A percentile compares a stretch with the other conserved stretches of the same genome.
Conservation (phyloP, 2,329 filamentous ascomycete species). For the Monosporascus cannonballus region DNA sequence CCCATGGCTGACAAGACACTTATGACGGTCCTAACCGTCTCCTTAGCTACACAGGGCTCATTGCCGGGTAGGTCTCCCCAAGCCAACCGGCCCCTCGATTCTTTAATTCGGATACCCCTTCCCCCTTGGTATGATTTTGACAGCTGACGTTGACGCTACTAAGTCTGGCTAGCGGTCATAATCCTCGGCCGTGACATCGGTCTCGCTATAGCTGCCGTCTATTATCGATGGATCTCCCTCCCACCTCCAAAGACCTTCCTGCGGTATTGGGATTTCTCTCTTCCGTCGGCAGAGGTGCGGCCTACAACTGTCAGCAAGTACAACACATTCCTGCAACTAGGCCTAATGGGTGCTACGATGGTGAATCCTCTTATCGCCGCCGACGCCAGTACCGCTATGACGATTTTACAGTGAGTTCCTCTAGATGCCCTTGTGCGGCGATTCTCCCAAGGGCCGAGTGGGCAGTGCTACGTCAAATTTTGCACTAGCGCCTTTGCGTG, state of each 20-base stretch:
- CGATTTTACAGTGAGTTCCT: constrained; percentile 55
- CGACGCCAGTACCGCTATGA: constrained; percentile 49
- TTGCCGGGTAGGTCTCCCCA: constrained; percentile 60
- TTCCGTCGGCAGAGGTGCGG: constrained; percentile 79
- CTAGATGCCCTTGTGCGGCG: neutral
- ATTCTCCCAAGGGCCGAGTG: too few relatives aligned
- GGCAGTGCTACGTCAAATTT: too few relatives aligned
- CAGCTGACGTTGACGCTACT: neutral
- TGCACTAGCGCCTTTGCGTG: neutral
- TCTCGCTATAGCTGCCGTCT: constrained; percentile 79
- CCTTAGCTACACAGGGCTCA: constrained; percentile 73
- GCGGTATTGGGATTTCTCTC: constrained; percentile 94
- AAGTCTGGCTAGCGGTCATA: constrained; percentile 80
- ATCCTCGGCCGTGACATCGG: constrained; percentile 86
- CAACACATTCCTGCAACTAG: constrained; percentile 89
- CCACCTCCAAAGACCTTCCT: constrained; percentile 88
- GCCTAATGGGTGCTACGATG: constrained; percentile 78
- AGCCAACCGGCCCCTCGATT: constrained; percentile 19
- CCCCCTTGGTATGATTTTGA: neutral
- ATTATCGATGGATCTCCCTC: constrained; percentile 92
- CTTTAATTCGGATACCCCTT: neutral
- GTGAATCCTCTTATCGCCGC: constrained; percentile 68
- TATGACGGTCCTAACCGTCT: constrained; percentile 89
- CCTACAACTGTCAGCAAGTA: constrained; percentile 82
- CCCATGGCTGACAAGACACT: constrained; percentile 95